These are phyloP conservation scores for Urtica urens DNA, from an alignment of 306 rosid species.

Conservation along the genomic window DNA sequence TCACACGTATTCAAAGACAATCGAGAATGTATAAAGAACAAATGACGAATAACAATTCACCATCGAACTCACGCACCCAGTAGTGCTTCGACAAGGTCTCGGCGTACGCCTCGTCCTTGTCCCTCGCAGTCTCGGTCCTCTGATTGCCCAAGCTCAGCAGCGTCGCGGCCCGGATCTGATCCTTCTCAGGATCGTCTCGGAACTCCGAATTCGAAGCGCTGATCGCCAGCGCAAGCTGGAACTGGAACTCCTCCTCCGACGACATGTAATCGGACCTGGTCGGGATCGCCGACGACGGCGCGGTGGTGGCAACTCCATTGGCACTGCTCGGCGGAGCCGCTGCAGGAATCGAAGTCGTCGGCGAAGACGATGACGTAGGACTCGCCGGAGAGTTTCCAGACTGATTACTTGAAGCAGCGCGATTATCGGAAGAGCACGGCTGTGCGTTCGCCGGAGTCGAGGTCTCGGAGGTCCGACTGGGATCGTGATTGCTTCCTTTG, in stretches of 20 bases:
- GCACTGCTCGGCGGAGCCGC: background rate
- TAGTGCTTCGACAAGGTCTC: slow-evolving; percentile 81
- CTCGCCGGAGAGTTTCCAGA: slow-evolving; percentile 30
- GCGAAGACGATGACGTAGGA: slow-evolving; percentile 43
- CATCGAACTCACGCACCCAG: slow-evolving; percentile 63
- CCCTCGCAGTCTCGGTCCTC: slow-evolving; percentile 36
- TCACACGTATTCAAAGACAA: slow-evolving; percentile 7
- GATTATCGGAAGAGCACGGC: slow-evolving; percentile 43
- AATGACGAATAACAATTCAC: slow-evolving; percentile 5
- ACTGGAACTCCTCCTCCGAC: slow-evolving; percentile 94
- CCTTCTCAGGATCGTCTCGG: slow-evolving; percentile 78
- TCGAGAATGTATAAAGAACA: no score
- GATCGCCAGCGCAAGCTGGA: slow-evolving; percentile 94
- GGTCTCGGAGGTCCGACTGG: slow-evolving; percentile 56
- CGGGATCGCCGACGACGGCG: slow-evolving; percentile 15
- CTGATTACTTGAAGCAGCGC: slow-evolving; percentile 13
- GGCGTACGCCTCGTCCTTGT: slow-evolving; percentile 38
- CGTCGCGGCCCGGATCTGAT: slow-evolving; percentile 88
- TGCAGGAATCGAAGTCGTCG: slow-evolving; percentile 22
- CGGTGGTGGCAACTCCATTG: slow-evolving; percentile 5
- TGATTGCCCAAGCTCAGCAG: slow-evolving; percentile 68
- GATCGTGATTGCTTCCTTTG: slow-evolving; percentile 69
- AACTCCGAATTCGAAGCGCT: slow-evolving; percentile 90
- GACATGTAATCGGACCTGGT: slow-evolving; percentile 59
- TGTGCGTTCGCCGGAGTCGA: slow-evolving; percentile 27